phyloP scores from a whole-genome alignment of 2,329 filamentous ascomycete species.

The Aspergillus udagawae region DNA sequence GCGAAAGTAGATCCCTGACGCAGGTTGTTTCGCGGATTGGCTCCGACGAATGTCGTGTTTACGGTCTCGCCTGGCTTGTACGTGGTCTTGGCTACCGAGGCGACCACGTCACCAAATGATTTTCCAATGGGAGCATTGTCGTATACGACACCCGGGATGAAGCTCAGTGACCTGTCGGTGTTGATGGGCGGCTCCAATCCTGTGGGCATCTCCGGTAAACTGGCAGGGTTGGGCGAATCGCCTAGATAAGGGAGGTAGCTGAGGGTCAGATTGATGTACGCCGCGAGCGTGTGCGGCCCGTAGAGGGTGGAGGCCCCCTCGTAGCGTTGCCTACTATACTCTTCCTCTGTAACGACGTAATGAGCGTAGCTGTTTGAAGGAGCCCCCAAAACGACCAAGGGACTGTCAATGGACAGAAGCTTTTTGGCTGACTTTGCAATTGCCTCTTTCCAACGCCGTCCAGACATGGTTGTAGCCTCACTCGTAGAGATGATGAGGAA shows the following conservation, averaged over 20 bases:
- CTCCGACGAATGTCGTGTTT: slow-evolving; percentile 70
- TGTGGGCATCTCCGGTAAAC: slow-evolving; percentile 38
- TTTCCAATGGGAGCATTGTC: slow-evolving; percentile 65
- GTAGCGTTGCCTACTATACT: slow-evolving; percentile 82
- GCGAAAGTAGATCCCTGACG: slow-evolving; percentile 73
- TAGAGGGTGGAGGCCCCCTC: slow-evolving; percentile 93
- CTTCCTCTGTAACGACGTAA: slow-evolving; percentile 73
- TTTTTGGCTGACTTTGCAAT: slow-evolving; percentile 55
- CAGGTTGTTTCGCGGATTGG: slow-evolving; percentile 87
- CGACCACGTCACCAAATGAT: slow-evolving; percentile 65
- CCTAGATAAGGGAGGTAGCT: slow-evolving; percentile 65
- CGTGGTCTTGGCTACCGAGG: slow-evolving; percentile 46
- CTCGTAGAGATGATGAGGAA: slow-evolving; percentile 80
- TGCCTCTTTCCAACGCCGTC: slow-evolving; percentile 76
- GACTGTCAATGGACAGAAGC: slow-evolving; percentile 48
- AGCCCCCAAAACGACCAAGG: slow-evolving; percentile 78
- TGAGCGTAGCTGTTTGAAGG: slow-evolving; percentile 89
- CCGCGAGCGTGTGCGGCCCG: slow-evolving; percentile 75
- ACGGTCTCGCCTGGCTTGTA: slow-evolving; percentile 62
- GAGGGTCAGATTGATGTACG: slow-evolving; percentile 84
- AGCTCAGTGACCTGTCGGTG: slow-evolving; percentile 67
- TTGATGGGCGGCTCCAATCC: slow-evolving; percentile 75
- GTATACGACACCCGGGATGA: slow-evolving; percentile 74
- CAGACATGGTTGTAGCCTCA: slow-evolving; percentile 90
- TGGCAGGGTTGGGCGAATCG: slow-evolving; percentile 38